A percentile compares a stretch with the other conserved stretches of the same genome.
These are phyloP conservation scores for Eutrema yunnanense DNA, from an alignment of 345 rosid species.

Conservation along the genomic window DNA sequence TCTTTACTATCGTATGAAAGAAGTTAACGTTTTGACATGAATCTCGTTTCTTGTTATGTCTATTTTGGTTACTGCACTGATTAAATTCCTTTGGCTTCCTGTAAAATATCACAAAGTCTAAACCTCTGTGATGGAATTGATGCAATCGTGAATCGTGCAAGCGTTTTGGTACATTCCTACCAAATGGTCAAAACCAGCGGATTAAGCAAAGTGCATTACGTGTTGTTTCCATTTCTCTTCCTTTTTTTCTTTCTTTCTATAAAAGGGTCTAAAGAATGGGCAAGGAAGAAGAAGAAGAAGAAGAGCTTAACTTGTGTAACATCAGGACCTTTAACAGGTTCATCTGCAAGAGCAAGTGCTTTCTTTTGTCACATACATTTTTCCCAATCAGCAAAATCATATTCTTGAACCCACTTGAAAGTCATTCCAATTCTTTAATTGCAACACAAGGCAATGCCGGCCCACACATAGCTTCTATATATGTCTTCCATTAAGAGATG, in stretches of 20 bases:
- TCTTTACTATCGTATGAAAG: not conserved
- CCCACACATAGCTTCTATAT: not conserved
- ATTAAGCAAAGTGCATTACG: conserved; percentile 45
- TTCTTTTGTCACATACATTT: conserved; percentile 58
- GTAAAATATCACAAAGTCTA: not conserved
- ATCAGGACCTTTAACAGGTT: conserved; percentile 76
- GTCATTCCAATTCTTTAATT: conserved; percentile 15
- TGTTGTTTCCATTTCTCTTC: conserved; percentile 4
- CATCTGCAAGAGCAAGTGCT: conserved; percentile 71
- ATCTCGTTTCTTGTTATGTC: not conserved
- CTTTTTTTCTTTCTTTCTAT: not conserved
- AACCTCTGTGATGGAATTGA: not conserved
- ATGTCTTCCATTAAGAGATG: not conserved
- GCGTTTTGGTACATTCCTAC: not conserved
- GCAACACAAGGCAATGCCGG: conserved; percentile 12
- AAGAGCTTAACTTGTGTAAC: conserved; percentile 57
- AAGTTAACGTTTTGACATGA: not conserved
- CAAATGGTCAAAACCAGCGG: conserved; percentile 29
- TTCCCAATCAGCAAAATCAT: not conserved
- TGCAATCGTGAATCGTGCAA: no score
- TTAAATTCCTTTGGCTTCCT: not conserved
- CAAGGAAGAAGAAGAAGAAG: not conserved
- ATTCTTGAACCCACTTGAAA: not conserved
- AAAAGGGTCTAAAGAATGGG: not conserved
- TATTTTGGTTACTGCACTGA: not conserved